phyloP scores from a whole-genome alignment of 768 basidiomycete species.

The Lentinula boryana region DNA sequence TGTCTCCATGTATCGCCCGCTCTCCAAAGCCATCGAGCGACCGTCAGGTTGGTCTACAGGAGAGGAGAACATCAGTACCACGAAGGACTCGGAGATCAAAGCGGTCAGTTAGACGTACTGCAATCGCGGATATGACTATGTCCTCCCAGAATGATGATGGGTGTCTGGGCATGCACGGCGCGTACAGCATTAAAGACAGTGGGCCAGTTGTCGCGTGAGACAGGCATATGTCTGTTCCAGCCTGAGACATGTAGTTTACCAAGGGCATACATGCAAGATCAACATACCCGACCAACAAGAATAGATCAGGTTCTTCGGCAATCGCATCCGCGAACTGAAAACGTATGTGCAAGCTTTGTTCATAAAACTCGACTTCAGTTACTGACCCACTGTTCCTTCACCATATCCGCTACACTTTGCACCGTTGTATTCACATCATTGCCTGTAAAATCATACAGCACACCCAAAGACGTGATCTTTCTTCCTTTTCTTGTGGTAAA shows the following conservation, averaged over 20 bases:
- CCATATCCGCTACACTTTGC: constrained; percentile 67
- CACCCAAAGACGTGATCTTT: constrained; percentile 73
- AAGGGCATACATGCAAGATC: not conserved
- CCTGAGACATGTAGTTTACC: constrained; percentile 1
- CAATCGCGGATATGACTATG: constrained; percentile 82
- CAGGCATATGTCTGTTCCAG: constrained; percentile 71
- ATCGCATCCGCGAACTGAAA: constrained; percentile 72
- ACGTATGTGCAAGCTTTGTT: not conserved
- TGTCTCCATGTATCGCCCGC: constrained; percentile 91
- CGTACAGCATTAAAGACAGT: constrained; percentile 71
- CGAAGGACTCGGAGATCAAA: not conserved
- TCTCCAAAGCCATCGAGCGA: constrained; percentile 74
- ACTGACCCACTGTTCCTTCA: constrained; percentile 71
- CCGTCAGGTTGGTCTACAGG: constrained; percentile 56
- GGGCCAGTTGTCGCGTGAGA: constrained; percentile 66
- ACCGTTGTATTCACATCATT: constrained; percentile 71
- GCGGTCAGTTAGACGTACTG: constrained; percentile 26
- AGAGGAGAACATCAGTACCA: not conserved
- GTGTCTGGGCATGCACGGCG: constrained; percentile 62
- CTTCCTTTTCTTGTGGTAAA: constrained; percentile 41
- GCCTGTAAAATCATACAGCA: constrained; percentile 71
- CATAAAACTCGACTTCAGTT: not conserved
- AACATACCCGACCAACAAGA: constrained; percentile 64
- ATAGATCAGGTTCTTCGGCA: constrained; percentile 75
- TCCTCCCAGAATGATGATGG: constrained; percentile 81